Conservation (phyloP, 2,329 filamentous ascomycete genomes). For the Drechmeria coniospora region DNA sequence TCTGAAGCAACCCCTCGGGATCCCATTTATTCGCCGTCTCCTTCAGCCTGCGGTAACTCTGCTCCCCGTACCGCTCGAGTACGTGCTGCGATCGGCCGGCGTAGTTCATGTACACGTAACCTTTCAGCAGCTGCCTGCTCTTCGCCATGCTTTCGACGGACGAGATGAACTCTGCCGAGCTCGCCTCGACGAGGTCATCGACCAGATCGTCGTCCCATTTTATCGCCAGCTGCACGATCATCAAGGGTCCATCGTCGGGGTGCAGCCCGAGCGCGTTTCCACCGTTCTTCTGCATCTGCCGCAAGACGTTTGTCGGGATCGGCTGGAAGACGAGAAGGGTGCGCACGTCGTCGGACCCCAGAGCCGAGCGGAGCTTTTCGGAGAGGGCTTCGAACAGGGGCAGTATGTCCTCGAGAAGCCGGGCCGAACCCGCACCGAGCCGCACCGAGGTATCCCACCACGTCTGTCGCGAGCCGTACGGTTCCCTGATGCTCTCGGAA, state of each 20-base stretch:
- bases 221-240: constrained; percentile 15
- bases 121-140: constrained; percentile 13
- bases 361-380: too few relatives aligned
- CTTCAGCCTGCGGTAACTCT: constrained; percentile 14
- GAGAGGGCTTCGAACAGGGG: too few relatives aligned
- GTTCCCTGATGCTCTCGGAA: constrained; percentile 9
- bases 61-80: constrained; percentile 20
- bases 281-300: constrained; percentile 17
- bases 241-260: constrained; percentile 16
- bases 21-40: constrained; percentile 12
- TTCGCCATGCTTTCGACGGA: constrained; percentile 12
- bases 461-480: constrained; percentile 12
- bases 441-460: constrained; percentile 15
- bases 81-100: constrained; percentile 21
- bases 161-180: too few relatives aligned
- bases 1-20: constrained; percentile 11
- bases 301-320: constrained; percentile 18
- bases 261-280: constrained; percentile 26
- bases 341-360: too few relatives aligned
- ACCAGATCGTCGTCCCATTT: constrained; percentile 11
- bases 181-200: too few relatives aligned
- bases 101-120: constrained; percentile 21
- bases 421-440: constrained; percentile 9
- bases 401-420: constrained; percentile 13
- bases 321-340: constrained; percentile 25